Evolutionary conservation across 495 filamentous ascomycete species (phyloP), one percentile per base, ranked within the genome.

Genomic region (Corynascus novoguineensis): DNA sequence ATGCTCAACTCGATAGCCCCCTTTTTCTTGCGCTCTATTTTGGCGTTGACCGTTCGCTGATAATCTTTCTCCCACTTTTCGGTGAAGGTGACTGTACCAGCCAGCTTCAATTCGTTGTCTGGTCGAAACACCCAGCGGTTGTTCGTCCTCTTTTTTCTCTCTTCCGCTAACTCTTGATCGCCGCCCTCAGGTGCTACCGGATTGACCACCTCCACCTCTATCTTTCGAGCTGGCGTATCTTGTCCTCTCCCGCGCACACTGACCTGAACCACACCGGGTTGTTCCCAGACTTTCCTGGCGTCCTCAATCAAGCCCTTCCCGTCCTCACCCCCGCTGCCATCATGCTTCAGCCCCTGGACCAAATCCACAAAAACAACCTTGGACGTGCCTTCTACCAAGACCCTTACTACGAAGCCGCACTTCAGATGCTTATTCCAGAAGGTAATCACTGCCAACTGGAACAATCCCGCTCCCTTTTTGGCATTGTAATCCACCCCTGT

Each of bases 31-130:
- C 62, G 52, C 47, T 50, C 52, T 19, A 60, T 46, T 4, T 28
- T 55, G 10, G 60, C 62, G 17, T 61, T 34, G 37, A 68, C 65
- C 6, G 60, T 63, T 19, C 65, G 54, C 37, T 55, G 44, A 31
- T 68, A 68, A 44, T 61, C 55, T 50, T 46, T 63, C 58, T 68
- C 65, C 65, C 65, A 68, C 11, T 42, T 50, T 38, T 68, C 65
- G 1, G 38, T 52, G 38, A 68, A 68, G 10, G 58, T 62, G 0
- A 67, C 62, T 5, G 22, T 37, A 3, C 29, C 17, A 21, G 25
- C 50, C 12, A 59, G 25, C 27, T 52, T 53, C 5, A 58, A n/a
- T 32, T 44, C 40, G 15, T 31, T n/a, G 0, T 46, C 59, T 22
- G 38, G 27, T 21, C 24, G 44, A 3, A 32, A 29, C 11, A 25